Percentiles rank a stretch among this genome's conserved stretches.
Evolutionary conservation across 106 monocot species (phyloP).

Genomic region (Dendrobium huoshanense): DNA sequence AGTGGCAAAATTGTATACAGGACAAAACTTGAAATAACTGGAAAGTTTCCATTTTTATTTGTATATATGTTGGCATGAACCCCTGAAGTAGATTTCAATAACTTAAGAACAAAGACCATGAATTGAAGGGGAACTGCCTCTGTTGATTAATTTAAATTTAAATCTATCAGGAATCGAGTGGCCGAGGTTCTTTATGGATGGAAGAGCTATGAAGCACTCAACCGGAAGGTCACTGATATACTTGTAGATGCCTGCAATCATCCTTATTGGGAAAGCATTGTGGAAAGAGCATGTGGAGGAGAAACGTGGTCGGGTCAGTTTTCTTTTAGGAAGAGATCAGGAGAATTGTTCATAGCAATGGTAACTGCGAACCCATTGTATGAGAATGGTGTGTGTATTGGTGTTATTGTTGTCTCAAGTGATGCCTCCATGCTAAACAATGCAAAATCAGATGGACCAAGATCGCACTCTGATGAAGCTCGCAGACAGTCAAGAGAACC

Average conservation of each 20-base stretch:
- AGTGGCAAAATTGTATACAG: neutral
- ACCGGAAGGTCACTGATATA: constrained; percentile 20
- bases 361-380: constrained; percentile 30
- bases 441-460: constrained; percentile 5
- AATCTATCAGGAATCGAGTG: constrained; percentile 32
- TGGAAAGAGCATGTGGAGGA: constrained; percentile 13
- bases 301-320: constrained; percentile 30
- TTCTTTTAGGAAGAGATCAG: constrained; percentile 26
- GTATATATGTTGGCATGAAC: neutral
- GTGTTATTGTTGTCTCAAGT: constrained; percentile 31
- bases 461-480: neutral
- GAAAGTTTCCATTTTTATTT: neutral
- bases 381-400: constrained; percentile 26
- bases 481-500: neutral
- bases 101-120: constrained; percentile 2
- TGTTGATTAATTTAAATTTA: constrained; percentile 3
- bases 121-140: neutral
- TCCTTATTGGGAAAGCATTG: constrained; percentile 3
- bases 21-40: neutral
- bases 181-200: constrained; percentile 44
- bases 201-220: constrained; percentile 33
- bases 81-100: neutral
- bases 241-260: constrained; percentile 17
- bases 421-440: constrained; percentile 25
- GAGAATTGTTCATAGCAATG: constrained; percentile 25